Evolutionary conservation across 129 eudicot species (phyloP).

Genomic region (Tanacetum coccineum): DNA sequence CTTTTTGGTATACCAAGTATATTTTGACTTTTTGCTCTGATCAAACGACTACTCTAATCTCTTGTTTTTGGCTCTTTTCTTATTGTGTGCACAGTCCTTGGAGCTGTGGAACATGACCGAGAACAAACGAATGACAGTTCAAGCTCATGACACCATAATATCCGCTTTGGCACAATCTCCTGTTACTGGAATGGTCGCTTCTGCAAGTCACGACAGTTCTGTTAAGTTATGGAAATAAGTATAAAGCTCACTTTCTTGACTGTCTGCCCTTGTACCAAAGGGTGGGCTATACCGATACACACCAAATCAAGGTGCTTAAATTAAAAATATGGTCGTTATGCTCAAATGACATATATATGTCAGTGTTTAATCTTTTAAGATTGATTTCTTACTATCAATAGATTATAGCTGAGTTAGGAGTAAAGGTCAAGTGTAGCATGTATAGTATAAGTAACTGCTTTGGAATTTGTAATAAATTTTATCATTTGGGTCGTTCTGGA

Average conservation of each 20-base stretch:
- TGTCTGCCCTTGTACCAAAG: not conserved
- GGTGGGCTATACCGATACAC: conserved; percentile 11
- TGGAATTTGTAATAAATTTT: conserved; percentile 19
- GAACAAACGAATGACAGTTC: conserved; percentile 91
- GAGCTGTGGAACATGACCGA: conserved; percentile 98
- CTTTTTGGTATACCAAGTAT: not conserved
- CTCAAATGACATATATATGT: not conserved
- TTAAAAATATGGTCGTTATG: not conserved
- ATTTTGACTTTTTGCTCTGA: not conserved
- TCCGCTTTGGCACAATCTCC: conserved; percentile 89
- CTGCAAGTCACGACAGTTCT: conserved; percentile 89
- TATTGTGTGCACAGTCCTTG: conserved; percentile 47
- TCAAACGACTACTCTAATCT: not conserved
- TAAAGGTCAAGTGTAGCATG: conserved; percentile 23
- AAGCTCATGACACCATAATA: conserved; percentile 83
- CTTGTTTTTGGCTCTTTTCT: not conserved
- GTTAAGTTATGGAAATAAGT: conserved; percentile 89
- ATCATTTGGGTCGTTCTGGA: conserved; percentile 13
- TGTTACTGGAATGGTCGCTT: conserved; percentile 90
- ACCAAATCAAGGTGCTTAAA: conserved; percentile 10
- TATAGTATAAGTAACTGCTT: conserved; percentile 14
- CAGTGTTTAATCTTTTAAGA: not conserved
- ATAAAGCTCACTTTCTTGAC: too few relatives aligned
- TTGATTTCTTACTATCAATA: conserved; percentile 17
- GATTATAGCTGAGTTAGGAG: conserved; percentile 26